These are phyloP conservation scores for Candida patagonica DNA, from an alignment of 805 yeast genomes.

Conservation along the genomic window DNA sequence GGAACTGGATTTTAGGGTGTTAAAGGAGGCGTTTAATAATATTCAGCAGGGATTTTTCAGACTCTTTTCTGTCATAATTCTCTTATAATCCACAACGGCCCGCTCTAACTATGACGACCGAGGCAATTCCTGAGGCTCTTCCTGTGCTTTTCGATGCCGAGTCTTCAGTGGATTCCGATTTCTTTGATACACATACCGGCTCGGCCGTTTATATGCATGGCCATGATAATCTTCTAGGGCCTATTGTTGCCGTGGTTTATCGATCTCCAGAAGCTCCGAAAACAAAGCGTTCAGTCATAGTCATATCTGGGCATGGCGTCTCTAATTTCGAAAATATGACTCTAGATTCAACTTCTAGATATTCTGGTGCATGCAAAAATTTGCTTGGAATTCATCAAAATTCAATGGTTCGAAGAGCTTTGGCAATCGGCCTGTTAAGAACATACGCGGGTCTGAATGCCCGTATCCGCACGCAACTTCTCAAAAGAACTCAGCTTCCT, in stretches of 20 bases:
- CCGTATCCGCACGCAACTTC: constrained; percentile 15
- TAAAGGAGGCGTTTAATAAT: no score
- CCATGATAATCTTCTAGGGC: constrained; percentile 28
- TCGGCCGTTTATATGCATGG: constrained; percentile 32
- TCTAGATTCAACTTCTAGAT: constrained; percentile 51
- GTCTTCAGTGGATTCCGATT: constrained; percentile 26
- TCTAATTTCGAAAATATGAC: constrained; percentile 51
- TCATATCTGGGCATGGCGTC: constrained; percentile 46
- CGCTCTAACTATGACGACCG: no score
- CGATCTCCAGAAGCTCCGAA: constrained; percentile 14
- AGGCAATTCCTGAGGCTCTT: no score
- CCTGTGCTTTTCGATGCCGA: constrained; percentile 26
- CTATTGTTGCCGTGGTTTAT: constrained; percentile 28
- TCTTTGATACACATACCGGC: constrained; percentile 9
- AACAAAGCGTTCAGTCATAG: constrained; percentile 22
- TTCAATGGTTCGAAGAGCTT: constrained; percentile 58
- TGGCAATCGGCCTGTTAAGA: constrained; percentile 66
- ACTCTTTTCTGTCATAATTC: no score
- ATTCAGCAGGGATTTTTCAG: no score
- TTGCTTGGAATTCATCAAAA: constrained; percentile 39
- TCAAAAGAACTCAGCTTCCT: constrained; percentile 2
- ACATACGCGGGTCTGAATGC: constrained; percentile 51
- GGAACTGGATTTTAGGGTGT: no score
- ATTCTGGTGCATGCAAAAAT: constrained; percentile 71
- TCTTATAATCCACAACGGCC: no score